Base-by-base conservation (phyloP, 176 grass and related monocot genomes). In the Melocanna baccifera region DNA sequence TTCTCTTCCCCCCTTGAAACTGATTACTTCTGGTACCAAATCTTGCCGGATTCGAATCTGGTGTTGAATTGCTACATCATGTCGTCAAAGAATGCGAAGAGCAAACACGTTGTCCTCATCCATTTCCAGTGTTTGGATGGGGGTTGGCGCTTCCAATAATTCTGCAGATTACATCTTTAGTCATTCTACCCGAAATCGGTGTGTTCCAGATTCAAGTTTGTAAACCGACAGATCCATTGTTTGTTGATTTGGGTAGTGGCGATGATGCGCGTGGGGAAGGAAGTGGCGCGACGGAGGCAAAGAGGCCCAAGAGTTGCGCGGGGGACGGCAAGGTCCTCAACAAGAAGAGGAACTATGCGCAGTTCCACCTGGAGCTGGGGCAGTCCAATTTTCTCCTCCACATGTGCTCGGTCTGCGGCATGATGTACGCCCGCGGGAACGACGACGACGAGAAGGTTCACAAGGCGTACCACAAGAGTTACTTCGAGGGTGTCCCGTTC, bases 361-460 rank as follows among this genome's bases (percentile, higher is more conserved):
- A 95, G 88, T 93, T 93, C 87, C 89, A 98, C 81, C 84, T 98
- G 79, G 96, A 98, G 71, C 87, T 98, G 16, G 96, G 96, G 79
- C 96, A 98, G 82, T 73, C 91, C 20, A 83, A 98, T 78, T 98
- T 98, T 59, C 19, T 98, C 32, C 85, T 95, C 83, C 96, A 85
- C 67, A 62, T 68, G 48, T 98, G 93, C 93, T 82, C 87, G 11
- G 86, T 89, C 50, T 98, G 96, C 69, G 91, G 96, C 25, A 88
- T 98, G 87, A 93, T 89, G 87, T 98, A 93, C 73, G 85, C 93
- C 48, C 89, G 80, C 4, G 96, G 96, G 30, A 92, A 98, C 40
- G 79, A 89, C 14, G 76, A 76, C 6, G 96, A 98, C 6, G 96
- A 98, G 91, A 98, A 93, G 83, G 37, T 86, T 37, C 96, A 98